Conservation (phyloP, 345 rosid genomes). For the Raphanus sativus region DNA sequence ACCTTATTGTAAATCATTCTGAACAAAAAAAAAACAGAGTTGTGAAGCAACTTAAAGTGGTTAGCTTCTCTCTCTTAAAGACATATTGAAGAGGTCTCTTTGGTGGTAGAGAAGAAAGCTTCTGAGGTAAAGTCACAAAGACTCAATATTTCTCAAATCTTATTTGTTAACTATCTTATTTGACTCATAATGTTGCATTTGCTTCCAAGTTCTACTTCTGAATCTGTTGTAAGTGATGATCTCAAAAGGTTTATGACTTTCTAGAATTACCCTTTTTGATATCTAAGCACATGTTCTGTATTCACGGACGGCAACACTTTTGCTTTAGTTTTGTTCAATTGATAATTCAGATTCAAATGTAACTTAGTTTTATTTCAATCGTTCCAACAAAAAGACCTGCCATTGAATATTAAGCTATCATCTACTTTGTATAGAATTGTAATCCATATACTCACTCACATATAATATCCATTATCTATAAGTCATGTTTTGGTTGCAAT, state of each 20-base stretch:
- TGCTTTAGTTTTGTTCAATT: conserved; percentile 6
- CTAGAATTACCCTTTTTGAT: neutral
- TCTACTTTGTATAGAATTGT: neutral
- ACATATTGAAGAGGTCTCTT: neutral
- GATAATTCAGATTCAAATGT: conserved; percentile 17
- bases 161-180: neutral
- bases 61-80: neutral
- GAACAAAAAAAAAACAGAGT: neutral
- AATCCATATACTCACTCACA: neutral
- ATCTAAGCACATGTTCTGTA: conserved; percentile 9
- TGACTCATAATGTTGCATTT: conserved; percentile 4
- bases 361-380: neutral
- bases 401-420: neutral
- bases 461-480: neutral
- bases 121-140: conserved; percentile 23
- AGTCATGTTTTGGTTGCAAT: neutral
- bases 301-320: neutral
- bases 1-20: conserved; percentile 14
- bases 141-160: neutral
- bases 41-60: conserved; percentile 19
- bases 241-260: conserved; percentile 8
- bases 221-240: neutral
- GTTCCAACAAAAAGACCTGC: neutral
- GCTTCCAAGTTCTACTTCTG: conserved; percentile 6
- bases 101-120: conserved; percentile 7